Evolutionary conservation across 1,139 yeast genomes (phyloP), one percentile per base, ranked within the genome.

Genomic region (Suhomyces panamericanus): DNA sequence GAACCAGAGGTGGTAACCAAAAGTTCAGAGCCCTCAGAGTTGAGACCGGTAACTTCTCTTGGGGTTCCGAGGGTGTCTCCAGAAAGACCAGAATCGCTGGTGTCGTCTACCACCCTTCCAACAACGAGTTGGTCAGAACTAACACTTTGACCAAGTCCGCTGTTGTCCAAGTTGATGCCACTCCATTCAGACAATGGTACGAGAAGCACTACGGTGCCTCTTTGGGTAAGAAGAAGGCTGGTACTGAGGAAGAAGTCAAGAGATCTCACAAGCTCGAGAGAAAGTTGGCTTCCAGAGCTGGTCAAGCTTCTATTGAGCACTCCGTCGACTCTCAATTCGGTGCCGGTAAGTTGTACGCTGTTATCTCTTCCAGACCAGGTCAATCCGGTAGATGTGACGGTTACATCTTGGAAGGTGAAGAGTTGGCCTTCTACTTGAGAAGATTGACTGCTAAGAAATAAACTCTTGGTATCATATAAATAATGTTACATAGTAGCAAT

Each of bases 361-460:
- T 84, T 75, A 90, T 93, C 73, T 90, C 99, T 64, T 93, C 99
- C 52, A 91, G 99, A 85, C 99, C 99, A 76, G 99, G 99, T 78
- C 99, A 93, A 85, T 87, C 96, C 63, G 99, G 99, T 80, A 95
- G 99, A 83, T 86, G 93, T 81, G 99, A 95, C 77, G 99, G 99
- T 80, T 93, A 95, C 95, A 86, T 93, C 80, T 88, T 95, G 77
- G 99, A 93, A 84, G 99, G 99, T 80, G 99, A 95, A 77, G 99
- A 93, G 83, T 89, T 93, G 78, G 98, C 98, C 77, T 93, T 93
- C 96, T 93, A 93, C 96, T 86, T 93, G 77, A 90, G 96, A 86
- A 91, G 96, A 89, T 83, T 93, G 81, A 84, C 96, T 75, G 93
- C 97, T 76, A 93, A 91, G 95, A 93, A 93, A 86, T 91, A 90